phyloP scores from a whole-genome alignment of 805 yeast genomes.

The Candida odintsovae region DNA sequence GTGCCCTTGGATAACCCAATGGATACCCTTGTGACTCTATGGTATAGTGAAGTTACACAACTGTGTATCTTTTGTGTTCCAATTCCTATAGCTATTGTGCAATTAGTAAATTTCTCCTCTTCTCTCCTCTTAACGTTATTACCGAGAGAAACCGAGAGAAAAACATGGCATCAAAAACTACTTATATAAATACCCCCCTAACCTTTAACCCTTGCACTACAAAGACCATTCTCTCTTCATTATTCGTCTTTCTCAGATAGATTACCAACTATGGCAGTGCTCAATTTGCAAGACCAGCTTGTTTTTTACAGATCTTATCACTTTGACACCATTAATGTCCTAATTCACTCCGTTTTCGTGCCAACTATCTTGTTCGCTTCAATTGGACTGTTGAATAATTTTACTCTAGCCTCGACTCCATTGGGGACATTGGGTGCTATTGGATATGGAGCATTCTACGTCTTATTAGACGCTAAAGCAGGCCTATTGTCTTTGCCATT shows the following conservation, averaged over 20 bases:
- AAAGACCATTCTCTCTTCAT: no score
- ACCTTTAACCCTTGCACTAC: no score
- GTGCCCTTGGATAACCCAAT: no score
- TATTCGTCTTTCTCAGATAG: no score
- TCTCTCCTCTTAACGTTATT: no score
- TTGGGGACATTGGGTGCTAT: constrained; percentile 41
- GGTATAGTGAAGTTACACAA: no score
- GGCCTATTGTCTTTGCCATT: constrained; percentile 42
- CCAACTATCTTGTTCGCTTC: constrained; percentile 67
- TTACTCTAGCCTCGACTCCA: constrained; percentile 29
- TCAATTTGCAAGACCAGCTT: constrained; percentile 34
- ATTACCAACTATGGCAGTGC: constrained; percentile 4
- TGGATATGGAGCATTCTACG: constrained; percentile 53
- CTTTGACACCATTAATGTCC: constrained; percentile 52
- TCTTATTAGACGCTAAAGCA: constrained; percentile 44
- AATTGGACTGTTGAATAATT: constrained; percentile 32
- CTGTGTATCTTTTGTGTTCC: no score
- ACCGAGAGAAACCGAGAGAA: neutral
- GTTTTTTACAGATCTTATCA: constrained; percentile 56
- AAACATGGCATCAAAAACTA: no score
- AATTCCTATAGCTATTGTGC: no score
- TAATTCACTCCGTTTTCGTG: constrained; percentile 72
- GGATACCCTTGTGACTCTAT: no score
- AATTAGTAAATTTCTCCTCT: no score
- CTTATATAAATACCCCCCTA: no score